A percentile compares a stretch with the other conserved stretches of the same genome.
Evolutionary conservation across 352 stramenopile genomes (phyloP).

Genomic region (Phytopythium kandeliae): DNA sequence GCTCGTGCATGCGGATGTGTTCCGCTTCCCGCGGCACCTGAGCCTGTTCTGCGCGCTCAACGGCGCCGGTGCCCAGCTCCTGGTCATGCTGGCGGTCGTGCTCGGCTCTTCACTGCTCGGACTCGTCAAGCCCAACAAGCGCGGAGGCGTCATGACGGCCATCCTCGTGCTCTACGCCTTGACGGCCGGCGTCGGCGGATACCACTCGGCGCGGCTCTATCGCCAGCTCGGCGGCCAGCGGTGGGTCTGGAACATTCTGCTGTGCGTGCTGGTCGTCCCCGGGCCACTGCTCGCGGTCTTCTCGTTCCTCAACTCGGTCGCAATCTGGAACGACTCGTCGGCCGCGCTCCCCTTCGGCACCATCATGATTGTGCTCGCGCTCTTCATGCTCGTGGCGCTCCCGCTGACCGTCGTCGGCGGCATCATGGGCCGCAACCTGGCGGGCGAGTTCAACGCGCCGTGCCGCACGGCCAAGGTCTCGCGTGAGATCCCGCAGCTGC

Average conservation of each 20-base stretch:
- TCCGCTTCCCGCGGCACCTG: conserved; percentile 90
- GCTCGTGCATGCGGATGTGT: conserved; percentile 96
- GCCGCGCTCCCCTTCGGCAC: conserved; percentile 94
- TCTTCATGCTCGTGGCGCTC: conserved; percentile 92
- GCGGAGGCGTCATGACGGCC: conserved; percentile 90
- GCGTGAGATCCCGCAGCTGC: conserved; percentile 90
- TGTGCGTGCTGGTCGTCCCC: conserved; percentile 90
- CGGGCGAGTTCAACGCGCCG: conserved; percentile 88
- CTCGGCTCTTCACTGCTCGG: conserved; percentile 89
- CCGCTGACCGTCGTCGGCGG: conserved; percentile 93
- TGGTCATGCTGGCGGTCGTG: conserved; percentile 90
- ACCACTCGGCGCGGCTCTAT: conserved; percentile 91
- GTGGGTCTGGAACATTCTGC: conserved; percentile 95
- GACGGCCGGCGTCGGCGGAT: conserved; percentile 92
- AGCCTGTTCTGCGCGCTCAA: conserved; percentile 91
- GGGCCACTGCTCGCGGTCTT: conserved; percentile 90
- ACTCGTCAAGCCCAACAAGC: conserved; percentile 91
- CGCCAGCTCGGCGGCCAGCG: conserved; percentile 91
- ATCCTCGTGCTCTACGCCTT: conserved; percentile 94
- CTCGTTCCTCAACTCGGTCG: conserved; percentile 94
- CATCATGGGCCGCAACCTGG: conserved; percentile 92
- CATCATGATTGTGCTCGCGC: conserved; percentile 92
- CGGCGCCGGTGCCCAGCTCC: conserved; percentile 93
- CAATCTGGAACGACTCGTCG: conserved; percentile 93
- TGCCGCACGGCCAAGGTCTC: conserved; percentile 96